A percentile compares a stretch with the other conserved stretches of the same genome.
phyloP scores from a whole-genome alignment of 495 filamentous ascomycete genomes.

The Darksidea phi region DNA sequence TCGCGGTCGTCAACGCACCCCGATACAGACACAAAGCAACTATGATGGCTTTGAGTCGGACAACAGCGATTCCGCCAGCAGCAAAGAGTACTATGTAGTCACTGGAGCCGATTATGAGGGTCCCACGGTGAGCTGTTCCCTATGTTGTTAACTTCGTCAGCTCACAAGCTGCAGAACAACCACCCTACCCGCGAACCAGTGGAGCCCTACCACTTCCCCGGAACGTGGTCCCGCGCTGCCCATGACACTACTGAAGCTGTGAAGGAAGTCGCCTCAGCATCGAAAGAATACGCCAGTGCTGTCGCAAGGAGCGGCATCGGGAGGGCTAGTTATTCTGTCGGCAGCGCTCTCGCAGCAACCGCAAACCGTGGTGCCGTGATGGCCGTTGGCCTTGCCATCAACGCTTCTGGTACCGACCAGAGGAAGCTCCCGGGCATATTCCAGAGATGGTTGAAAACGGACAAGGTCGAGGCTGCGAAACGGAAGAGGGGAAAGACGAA shows the following conservation, averaged over 20 bases:
- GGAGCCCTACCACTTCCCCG: constrained; percentile 2
- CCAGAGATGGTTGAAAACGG: not conserved
- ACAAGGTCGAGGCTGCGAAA: constrained; percentile 13
- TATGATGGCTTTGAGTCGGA: not conserved
- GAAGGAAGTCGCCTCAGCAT: not conserved
- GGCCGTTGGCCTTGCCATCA: not conserved
- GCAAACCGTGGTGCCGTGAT: constrained; percentile 9
- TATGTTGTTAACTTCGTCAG: not conserved
- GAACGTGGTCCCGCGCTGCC: constrained; percentile 4
- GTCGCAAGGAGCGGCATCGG: not conserved
- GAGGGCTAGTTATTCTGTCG: constrained; percentile 9
- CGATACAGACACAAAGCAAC: not conserved
- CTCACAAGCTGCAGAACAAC: not conserved
- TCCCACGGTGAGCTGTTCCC: not conserved
- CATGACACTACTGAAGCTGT: not conserved
- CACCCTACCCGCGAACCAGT: not conserved
- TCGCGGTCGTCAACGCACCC: no score
- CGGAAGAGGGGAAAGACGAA: constrained; percentile 1
- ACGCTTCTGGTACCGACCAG: not conserved
- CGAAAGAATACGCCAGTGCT: not conserved
- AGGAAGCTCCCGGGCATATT: not conserved
- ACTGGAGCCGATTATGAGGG: not conserved
- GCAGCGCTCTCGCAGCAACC: constrained; percentile 2
- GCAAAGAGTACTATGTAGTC: not conserved
- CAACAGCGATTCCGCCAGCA: not conserved